A percentile compares a stretch with the other conserved stretches of the same genome.
These are phyloP conservation scores for Evernia prunastri DNA, from an alignment of 495 filamentous ascomycete species.

Conservation along the genomic window DNA sequence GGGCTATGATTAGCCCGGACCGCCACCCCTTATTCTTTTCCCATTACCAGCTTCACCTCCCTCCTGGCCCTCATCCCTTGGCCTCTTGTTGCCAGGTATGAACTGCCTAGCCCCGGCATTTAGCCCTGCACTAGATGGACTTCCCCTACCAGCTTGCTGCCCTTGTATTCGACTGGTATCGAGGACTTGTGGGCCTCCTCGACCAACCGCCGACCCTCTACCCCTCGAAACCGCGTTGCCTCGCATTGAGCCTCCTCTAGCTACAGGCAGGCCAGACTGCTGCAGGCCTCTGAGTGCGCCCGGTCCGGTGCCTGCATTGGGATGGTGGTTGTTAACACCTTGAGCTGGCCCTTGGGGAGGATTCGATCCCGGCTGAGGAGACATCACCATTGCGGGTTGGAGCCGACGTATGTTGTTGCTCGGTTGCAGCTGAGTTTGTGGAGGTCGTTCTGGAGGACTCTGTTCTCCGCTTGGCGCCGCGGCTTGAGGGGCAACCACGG, in stretches of 20 bases:
- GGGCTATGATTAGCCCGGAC: conserved; percentile 28
- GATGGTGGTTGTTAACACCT: conserved; percentile 35
- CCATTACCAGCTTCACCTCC: conserved; percentile 41
- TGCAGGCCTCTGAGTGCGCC: conserved; percentile 39
- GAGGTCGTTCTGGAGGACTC: conserved; percentile 18
- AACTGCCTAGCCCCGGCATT: conserved; percentile 55
- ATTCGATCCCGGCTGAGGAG: conserved; percentile 10
- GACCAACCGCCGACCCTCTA: conserved; percentile 37
- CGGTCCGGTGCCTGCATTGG: conserved; percentile 33
- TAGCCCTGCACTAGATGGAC: conserved; percentile 29
- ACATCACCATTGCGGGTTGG: background rate
- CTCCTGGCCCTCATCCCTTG: conserved; percentile 55
- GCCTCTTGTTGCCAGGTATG: conserved; percentile 60
- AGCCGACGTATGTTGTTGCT: conserved; percentile 9
- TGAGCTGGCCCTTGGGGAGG: conserved; percentile 27
- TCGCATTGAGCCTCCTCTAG: conserved; percentile 38
- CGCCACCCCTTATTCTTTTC: conserved; percentile 49
- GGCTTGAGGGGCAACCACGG: conserved; percentile 18
- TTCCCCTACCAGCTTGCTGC: conserved; percentile 23
- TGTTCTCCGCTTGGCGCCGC: conserved; percentile 7
- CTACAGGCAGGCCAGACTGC: conserved; percentile 44
- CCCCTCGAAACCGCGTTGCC: conserved; percentile 35
- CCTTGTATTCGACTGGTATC: conserved; percentile 30
- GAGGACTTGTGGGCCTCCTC: conserved; percentile 41
- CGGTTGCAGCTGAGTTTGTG: conserved; percentile 13